phyloP scores from a whole-genome alignment of 495 filamentous ascomycete genomes.

The Aspergillus funiculosus region DNA sequence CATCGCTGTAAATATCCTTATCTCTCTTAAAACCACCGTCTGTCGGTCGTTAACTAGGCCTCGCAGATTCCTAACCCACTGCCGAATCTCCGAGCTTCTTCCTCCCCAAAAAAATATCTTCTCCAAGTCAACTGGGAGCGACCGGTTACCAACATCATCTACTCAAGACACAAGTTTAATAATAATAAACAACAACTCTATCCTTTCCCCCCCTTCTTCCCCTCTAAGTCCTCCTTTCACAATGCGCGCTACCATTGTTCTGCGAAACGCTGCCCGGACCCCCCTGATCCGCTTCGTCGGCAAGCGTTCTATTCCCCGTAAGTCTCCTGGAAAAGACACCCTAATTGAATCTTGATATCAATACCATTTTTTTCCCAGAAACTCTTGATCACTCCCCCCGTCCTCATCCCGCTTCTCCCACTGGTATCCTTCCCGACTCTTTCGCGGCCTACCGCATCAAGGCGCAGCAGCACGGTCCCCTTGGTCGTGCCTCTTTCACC shows the following conservation, averaged over 20 bases:
- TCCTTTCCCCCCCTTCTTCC: conserved; percentile 14
- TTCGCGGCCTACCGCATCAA: conserved; percentile 90
- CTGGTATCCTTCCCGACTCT: conserved; percentile 54
- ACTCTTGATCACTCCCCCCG: conserved; percentile 65
- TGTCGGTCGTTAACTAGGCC: background rate
- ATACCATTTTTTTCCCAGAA: conserved; percentile 36
- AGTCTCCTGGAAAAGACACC: conserved; percentile 25
- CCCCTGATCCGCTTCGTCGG: conserved; percentile 91
- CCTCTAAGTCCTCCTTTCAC: conserved; percentile 22
- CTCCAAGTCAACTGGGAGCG: too few relatives aligned
- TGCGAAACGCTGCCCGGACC: conserved; percentile 65
- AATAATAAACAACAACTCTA: too few relatives aligned
- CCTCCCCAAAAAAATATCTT: too few relatives aligned
- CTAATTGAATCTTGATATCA: background rate
- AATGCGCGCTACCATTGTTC: conserved; percentile 62
- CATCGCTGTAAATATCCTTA: conserved; percentile 15
- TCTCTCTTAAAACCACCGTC: conserved; percentile 3
- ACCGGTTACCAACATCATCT: too few relatives aligned
- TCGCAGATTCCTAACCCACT: too few relatives aligned
- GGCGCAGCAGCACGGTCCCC: conserved; percentile 90
- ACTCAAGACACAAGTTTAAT: too few relatives aligned
- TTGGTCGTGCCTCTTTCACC: conserved; percentile 44
- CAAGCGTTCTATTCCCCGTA: conserved; percentile 77
- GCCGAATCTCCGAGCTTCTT: conserved; percentile 27
- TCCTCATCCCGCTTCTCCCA: conserved; percentile 61